A percentile compares a stretch with the other conserved stretches of the same genome.
These are phyloP conservation scores for Escallonia rubra DNA, from an alignment of 129 eudicot species.

Conservation along the genomic window DNA sequence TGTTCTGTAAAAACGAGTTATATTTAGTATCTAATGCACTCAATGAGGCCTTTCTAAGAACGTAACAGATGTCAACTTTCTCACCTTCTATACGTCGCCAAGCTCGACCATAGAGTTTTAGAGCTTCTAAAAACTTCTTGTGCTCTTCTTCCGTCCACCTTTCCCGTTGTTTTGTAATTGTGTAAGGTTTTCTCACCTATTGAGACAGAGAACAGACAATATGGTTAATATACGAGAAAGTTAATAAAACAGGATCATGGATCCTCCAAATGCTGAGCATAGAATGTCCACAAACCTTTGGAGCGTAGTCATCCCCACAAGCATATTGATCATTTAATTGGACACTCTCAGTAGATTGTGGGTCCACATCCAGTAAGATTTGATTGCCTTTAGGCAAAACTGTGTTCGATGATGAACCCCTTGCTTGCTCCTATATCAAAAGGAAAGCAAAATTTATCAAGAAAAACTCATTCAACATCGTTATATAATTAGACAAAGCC, in stretches of 20 bases:
- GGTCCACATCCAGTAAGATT: constrained; percentile 8
- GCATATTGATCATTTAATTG: constrained; percentile 33
- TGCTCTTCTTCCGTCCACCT: constrained; percentile 97
- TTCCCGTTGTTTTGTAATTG: constrained; percentile 82
- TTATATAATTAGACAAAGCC: not conserved
- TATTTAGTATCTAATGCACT: constrained; percentile 3
- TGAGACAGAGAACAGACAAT: constrained; percentile 3
- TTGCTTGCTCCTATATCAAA: constrained; percentile 33
- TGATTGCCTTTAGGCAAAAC: constrained; percentile 4
- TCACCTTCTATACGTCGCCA: constrained; percentile 87
- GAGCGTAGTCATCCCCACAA: constrained; percentile 45
- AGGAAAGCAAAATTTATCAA: not conserved
- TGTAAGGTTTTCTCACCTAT: constrained; percentile 81
- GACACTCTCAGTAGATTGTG: not conserved
- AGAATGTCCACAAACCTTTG: constrained; percentile 36
- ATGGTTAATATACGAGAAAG: constrained; percentile 1
- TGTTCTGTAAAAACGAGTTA: constrained; percentile 52
- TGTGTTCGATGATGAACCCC: constrained; percentile 14
- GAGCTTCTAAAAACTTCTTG: constrained; percentile 79
- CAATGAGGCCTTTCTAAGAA: not conserved
- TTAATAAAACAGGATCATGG: not conserved
- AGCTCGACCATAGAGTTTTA: constrained; percentile 82
- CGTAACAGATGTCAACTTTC: not conserved
- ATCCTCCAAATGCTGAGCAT: not conserved
- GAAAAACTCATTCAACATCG: not conserved